Evolutionary conservation across 345 rosid genomes (phyloP), one percentile per base, ranked within the genome.

Genomic region (Rhizophora mangle): DNA sequence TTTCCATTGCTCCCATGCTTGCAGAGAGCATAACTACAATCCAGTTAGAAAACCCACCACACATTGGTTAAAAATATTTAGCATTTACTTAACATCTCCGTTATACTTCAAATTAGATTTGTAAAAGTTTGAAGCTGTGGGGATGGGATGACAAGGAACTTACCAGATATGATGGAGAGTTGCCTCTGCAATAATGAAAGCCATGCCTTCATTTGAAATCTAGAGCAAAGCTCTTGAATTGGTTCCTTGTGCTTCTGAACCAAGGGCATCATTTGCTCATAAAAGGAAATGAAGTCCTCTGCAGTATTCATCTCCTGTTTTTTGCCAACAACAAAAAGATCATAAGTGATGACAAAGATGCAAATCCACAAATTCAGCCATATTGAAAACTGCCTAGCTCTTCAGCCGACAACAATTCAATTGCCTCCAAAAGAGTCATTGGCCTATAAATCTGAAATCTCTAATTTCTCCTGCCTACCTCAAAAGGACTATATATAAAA

Each of bases 261-360:
- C 69, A 76, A 65, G 31, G 96, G 96, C 73, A 82, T 74, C 62
- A 84, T 84, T 81, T 89, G 88, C 82, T 82, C 93, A 20, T 87
- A 89, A 74, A 85, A 83, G 8, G 89, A 82, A 76, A 89, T 89
- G 76, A 89, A 94, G 72, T 89, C 96, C 78, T 88, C 93, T 0
- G 96, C 93, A 0, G 98, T 89, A 80, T 89, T 94, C 74, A 88
- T 74, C 68, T 91, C 97, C 97, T 91, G 47, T 81, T 69, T 81
- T 64, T 74, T 15, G 49, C 29, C 26, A 52, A 37, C 13, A 64
- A 71, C 54, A 63, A 27, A 68, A 71, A 67, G 31, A 72, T 63
- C n/a, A 62, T n/a, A 46, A 69, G 2, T 34, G 13, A 21, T 6
- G 24, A 11, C 21, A 20, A 66, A 66, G 32, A 66, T 63, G 32